Evolutionary conservation across 2,329 filamentous ascomycete genomes (phyloP).

Genomic region (Penicillium brevicompactum): DNA sequence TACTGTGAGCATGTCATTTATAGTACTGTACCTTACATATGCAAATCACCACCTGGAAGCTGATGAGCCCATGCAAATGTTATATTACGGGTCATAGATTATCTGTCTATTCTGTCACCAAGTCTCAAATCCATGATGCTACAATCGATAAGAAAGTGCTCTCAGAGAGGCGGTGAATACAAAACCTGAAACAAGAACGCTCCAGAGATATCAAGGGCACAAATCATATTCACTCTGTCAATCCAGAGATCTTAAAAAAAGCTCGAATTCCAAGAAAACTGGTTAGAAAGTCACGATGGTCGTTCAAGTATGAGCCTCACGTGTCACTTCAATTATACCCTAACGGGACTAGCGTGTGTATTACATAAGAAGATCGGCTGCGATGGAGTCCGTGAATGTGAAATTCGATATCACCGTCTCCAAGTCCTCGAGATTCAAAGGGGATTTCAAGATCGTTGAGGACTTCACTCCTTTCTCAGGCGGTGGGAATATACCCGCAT

Average conservation of each 20-base stretch:
- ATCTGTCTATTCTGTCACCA: not conserved
- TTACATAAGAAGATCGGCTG: constrained; percentile 19
- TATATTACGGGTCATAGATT: too few species aligned
- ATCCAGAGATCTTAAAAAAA: not conserved
- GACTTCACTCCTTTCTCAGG: constrained; percentile 9
- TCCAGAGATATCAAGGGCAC: not conserved
- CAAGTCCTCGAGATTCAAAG: not conserved
- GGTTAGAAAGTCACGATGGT: not conserved
- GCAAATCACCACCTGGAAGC: too few species aligned
- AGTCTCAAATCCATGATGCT: not conserved
- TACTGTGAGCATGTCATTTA: too few species aligned
- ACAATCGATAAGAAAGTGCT: not conserved
- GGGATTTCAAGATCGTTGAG: constrained; percentile 2
- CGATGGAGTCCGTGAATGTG: constrained; percentile 13
- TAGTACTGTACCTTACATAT: too few species aligned
- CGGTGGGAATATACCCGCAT: constrained; percentile 12
- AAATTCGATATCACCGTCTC: constrained; percentile 7
- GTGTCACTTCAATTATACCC: constrained; percentile 19
- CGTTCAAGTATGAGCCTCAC: constrained; percentile 19
- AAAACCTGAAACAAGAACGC: not conserved
- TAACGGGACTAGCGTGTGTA: constrained; percentile 15
- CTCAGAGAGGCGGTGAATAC: constrained; percentile 9
- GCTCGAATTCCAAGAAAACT: not conserved
- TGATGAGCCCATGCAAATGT: too few species aligned
- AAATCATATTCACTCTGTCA: not conserved